Percentiles rank a stretch among this genome's conserved stretches.
phyloP scores from a whole-genome alignment of 108 stramenopile species.

The Cyclotella baltica region DNA sequence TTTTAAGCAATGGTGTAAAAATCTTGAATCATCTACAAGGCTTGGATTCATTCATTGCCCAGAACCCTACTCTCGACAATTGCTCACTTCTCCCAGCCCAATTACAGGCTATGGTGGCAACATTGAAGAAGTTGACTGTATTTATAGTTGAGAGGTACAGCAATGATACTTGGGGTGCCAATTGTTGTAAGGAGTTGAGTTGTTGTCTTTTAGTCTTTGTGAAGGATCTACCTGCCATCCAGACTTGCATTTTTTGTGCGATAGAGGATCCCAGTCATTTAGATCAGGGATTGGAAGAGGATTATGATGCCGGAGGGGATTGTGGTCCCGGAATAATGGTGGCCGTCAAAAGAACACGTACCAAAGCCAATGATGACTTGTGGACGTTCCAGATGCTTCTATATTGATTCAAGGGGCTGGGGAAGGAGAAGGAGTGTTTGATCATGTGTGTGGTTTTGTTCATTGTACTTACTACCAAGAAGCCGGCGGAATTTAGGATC shows the following conservation, averaged over 20 bases:
- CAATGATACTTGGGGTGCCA: background rate
- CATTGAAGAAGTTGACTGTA: conserved; percentile 8
- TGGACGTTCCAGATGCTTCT: background rate
- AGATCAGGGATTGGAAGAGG: background rate
- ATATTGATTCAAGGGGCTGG: background rate
- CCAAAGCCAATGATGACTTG: background rate
- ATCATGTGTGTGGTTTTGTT: background rate
- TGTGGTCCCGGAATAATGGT: background rate
- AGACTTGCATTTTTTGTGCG: conserved; percentile 11
- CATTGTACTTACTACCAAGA: background rate
- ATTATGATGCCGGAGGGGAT: background rate
- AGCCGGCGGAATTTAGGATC: background rate
- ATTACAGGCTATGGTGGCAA: conserved; percentile 31
- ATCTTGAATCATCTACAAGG: background rate
- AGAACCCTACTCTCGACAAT: background rate
- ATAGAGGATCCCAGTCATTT: conserved; percentile 22
- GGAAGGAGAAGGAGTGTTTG: too few relatives aligned
- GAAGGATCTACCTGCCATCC: conserved; percentile 8
- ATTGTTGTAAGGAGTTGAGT: conserved; percentile 7
- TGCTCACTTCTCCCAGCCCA: conserved; percentile 22
- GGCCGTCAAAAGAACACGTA: background rate
- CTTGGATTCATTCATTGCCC: background rate
- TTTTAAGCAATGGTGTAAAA: conserved; percentile 17
- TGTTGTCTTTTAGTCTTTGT: background rate
- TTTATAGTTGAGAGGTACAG: background rate